A percentile compares a stretch with the other conserved stretches of the same genome.
These are phyloP conservation scores for Neonothopanus nambi DNA, from an alignment of 1,284 basidiomycete species.

Conservation along the genomic window DNA sequence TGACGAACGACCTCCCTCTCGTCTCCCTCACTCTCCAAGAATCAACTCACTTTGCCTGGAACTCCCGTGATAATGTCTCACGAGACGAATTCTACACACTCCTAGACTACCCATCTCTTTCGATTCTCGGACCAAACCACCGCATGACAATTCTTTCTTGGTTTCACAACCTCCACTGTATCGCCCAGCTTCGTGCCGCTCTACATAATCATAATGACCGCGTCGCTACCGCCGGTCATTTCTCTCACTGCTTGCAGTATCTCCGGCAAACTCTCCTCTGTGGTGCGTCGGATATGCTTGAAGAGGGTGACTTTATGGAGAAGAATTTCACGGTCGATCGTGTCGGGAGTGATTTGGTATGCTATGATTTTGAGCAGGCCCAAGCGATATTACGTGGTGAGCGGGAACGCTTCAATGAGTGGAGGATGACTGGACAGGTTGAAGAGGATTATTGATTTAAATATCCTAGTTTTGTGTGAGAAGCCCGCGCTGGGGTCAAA, in stretches of 20 bases:
- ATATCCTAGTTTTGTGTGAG: too few relatives aligned
- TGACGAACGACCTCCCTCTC: too few relatives aligned
- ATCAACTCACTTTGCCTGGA: too few relatives aligned
- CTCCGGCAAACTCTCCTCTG: slow-evolving; percentile 7
- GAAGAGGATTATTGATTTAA: background rate
- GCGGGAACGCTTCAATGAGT: background rate
- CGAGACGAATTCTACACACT: too few relatives aligned
- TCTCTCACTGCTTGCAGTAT: slow-evolving; percentile 10
- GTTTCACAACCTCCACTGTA: slow-evolving; percentile 12
- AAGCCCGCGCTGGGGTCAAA: too few relatives aligned
- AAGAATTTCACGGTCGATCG: background rate
- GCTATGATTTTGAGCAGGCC: slow-evolving; percentile 3
- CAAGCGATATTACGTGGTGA: background rate
- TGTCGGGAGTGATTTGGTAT: slow-evolving; percentile 2
- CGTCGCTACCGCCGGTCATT: slow-evolving; percentile 1
- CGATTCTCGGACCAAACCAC: slow-evolving; percentile 3
- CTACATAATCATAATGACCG: background rate
- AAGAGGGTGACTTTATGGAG: slow-evolving; percentile 12
- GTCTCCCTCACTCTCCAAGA: too few relatives aligned
- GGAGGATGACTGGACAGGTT: background rate
- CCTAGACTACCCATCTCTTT: too few relatives aligned
- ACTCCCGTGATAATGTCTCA: too few relatives aligned
- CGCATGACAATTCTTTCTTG: slow-evolving; percentile 9
- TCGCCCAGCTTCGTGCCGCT: slow-evolving; percentile 1
- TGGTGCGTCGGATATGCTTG: slow-evolving; percentile 5